These are phyloP conservation scores for Mortierella sp. DNA, from an alignment of 371 early-diverging fungal genomes.

Conservation along the genomic window DNA sequence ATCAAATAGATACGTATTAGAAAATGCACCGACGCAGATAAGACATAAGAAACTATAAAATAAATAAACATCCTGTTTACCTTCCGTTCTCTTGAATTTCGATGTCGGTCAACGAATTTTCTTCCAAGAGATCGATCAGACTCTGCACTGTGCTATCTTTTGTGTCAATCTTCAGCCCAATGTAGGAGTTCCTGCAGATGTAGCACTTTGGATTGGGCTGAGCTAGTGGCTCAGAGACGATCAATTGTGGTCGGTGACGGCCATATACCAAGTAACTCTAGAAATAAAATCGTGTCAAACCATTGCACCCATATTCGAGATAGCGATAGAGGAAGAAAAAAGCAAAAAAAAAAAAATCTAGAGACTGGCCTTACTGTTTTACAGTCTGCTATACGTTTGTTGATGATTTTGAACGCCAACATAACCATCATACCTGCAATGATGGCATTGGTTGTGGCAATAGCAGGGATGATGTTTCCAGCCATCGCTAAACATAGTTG, in stretches of 20 bases:
- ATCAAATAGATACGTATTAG: not conserved
- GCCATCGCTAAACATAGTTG: slow-evolving; percentile 89
- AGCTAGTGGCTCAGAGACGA: slow-evolving; percentile 64
- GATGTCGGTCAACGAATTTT: slow-evolving; percentile 55
- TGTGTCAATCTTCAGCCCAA: slow-evolving; percentile 61
- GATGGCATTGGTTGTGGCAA: slow-evolving; percentile 99
- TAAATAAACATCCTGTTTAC: slow-evolving; percentile 47
- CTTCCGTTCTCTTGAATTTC: slow-evolving; percentile 73
- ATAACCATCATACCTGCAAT: slow-evolving; percentile 96
- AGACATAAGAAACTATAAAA: not conserved
- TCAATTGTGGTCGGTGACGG: slow-evolving; percentile 62
- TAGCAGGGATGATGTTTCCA: slow-evolving; percentile 99
- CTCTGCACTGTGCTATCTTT: slow-evolving; percentile 64
- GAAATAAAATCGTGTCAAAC: not conserved
- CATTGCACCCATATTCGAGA: too few relatives aligned
- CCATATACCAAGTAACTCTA: slow-evolving; percentile 70
- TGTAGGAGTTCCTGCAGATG: slow-evolving; percentile 67
- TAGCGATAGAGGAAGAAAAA: too few relatives aligned
- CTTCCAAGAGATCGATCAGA: slow-evolving; percentile 61
- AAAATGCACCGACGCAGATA: not conserved
- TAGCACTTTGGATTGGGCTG: slow-evolving; percentile 72
- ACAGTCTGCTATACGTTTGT: slow-evolving; percentile 63
- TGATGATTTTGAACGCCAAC: slow-evolving; percentile 83
- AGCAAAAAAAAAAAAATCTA: too few relatives aligned
- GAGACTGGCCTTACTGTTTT: slow-evolving; percentile 60